Base-by-base conservation (phyloP, 2,329 filamentous ascomycete species). In the Penicillium thymicola region DNA sequence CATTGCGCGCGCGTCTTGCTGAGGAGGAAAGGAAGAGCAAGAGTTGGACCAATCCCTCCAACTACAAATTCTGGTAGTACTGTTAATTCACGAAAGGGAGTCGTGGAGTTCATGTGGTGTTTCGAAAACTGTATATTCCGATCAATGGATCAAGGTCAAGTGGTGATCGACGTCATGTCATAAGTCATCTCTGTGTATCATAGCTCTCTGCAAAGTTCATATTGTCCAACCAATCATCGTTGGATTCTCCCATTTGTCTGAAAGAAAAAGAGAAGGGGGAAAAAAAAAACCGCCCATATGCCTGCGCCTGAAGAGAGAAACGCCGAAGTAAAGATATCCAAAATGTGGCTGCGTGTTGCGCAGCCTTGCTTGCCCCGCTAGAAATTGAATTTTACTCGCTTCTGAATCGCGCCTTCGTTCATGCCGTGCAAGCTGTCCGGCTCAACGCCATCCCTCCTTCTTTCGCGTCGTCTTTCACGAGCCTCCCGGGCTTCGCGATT, bases 401-500 rank as follows among this genome's bases (percentile, higher is more conserved):
- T 77, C 49, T 74, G 70, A 41, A 72, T 69, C 21, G 67, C 63
- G 18, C 65, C 64, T 27, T 68, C 59, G 21, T 70, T 65, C 47
- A 69, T 66, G 34, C 63, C 55, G n/a, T 62, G 64, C 45, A 68
- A 59, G 41, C 62, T 69, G 37, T 69, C 66, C 18, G 62, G 54
- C 10, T 65, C 61, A 41, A 61, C 56, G 8, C 68, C 58, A 38
- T 65, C 72, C 50, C 72, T 68, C 40, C 83, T 76, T 63, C 79
- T 75, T 63, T 85, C 81, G 59, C 78, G 79, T 61, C 85, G 75
- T 65, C 76, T 79, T 59, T 83, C 80, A 60, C 85, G 75, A 32
- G 82, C 84, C 66, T 87, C 85, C 54, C 77, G 74, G 23, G 82
- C 81, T 67, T 87, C 84, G 38, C 85, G 75, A 40, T 74, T 77